phyloP scores from a whole-genome alignment of 108 stramenopile species.

The Conticribra weissflogii region DNA sequence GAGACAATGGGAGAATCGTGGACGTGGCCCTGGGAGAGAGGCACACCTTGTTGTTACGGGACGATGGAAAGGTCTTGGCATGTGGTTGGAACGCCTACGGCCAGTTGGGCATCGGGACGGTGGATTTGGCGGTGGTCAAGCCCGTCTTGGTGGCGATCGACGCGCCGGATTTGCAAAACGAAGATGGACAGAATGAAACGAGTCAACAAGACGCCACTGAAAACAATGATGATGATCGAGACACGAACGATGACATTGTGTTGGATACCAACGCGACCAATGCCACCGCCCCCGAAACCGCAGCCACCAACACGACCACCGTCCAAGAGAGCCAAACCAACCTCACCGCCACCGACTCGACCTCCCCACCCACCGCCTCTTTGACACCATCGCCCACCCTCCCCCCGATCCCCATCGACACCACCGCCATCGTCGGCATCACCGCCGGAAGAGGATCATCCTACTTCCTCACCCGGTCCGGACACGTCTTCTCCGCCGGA shows the following conservation, averaged over 20 bases:
- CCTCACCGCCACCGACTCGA: slow-evolving; percentile 25
- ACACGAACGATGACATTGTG: background rate
- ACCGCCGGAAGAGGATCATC: slow-evolving; percentile 39
- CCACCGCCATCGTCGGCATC: background rate
- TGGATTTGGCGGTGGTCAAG: background rate
- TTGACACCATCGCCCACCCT: too few relatives aligned
- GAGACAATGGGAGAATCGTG: slow-evolving; percentile 4
- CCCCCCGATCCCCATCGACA: background rate
- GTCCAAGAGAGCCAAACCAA: slow-evolving; percentile 33
- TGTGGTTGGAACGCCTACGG: slow-evolving; percentile 48
- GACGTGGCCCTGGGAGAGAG: slow-evolving; percentile 40
- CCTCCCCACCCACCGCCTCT: slow-evolving; percentile 15
- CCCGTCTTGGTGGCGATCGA: slow-evolving; percentile 16
- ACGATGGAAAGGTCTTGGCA: slow-evolving; percentile 32
- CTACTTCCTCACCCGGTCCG: slow-evolving; percentile 34
- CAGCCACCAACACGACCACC: background rate
- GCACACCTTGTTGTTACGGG: slow-evolving; percentile 30
- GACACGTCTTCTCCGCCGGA: slow-evolving; percentile 25
- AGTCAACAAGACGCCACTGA: background rate
- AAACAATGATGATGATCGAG: slow-evolving; percentile 1
- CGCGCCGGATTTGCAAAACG: slow-evolving; percentile 7
- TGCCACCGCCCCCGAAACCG: background rate
- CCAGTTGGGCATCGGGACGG: slow-evolving; percentile 26
- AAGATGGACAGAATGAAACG: background rate
- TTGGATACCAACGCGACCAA: background rate